phyloP scores from a whole-genome alignment of 192 early-diverging fungal species.

The Oehlia diaphana region DNA sequence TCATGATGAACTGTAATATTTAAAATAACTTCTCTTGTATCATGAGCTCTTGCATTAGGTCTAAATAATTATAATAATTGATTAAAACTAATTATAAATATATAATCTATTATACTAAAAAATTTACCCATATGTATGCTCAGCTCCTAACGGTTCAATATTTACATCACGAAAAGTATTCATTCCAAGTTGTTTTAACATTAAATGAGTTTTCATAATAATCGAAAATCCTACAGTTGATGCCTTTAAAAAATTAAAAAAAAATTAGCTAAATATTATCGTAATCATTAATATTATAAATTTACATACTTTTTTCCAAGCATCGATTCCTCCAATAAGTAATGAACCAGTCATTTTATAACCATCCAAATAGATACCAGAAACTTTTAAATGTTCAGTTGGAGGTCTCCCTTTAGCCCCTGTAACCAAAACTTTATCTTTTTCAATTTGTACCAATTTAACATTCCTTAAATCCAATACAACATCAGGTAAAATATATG shows the following conservation, averaged over 20 bases:
- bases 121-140: slow-evolving; percentile 60
- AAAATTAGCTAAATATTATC: not conserved
- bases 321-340: slow-evolving; percentile 62
- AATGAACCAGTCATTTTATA: slow-evolving; percentile 61
- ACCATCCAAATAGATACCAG: slow-evolving; percentile 61
- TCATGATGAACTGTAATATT: slow-evolving; percentile 50
- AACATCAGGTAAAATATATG: slow-evolving; percentile 66
- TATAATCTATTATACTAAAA: too few relatives aligned
- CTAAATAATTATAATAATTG: slow-evolving; percentile 11
- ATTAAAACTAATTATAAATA: not conserved
- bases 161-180: slow-evolving; percentile 53
- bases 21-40: slow-evolving; percentile 50
- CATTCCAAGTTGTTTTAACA: slow-evolving; percentile 47
- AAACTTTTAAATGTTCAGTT: slow-evolving; percentile 59
- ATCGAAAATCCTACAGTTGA: slow-evolving; percentile 59
- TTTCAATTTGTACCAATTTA: slow-evolving; percentile 51
- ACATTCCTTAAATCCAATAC: slow-evolving; percentile 62
- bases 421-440: slow-evolving; percentile 56
- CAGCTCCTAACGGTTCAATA: slow-evolving; percentile 60
- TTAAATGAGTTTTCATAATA: slow-evolving; percentile 41
- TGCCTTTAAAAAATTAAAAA: slow-evolving; percentile 34
- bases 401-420: slow-evolving; percentile 62
- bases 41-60: slow-evolving; percentile 33
- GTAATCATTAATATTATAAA: not conserved
- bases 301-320: slow-evolving; percentile 49